Conservation (phyloP, 371 early-diverging fungal genomes). For the Blyttiomyces sp. region DNA sequence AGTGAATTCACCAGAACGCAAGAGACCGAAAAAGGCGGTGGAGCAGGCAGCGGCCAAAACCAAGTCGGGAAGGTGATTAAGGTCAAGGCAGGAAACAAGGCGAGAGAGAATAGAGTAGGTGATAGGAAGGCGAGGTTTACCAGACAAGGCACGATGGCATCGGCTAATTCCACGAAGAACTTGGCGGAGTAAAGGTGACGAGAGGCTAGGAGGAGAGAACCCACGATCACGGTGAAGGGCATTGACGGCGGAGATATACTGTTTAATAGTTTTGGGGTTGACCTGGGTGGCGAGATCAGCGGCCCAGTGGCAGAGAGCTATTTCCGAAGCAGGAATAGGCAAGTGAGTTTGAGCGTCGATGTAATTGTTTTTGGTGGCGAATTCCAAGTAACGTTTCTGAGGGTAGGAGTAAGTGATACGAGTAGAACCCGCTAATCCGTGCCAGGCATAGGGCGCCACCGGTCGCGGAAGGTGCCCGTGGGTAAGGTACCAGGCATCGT, state of each 20-base stretch:
- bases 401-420: constrained; percentile 2
- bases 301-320: constrained; percentile 1
- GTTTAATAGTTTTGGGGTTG: constrained; percentile 4
- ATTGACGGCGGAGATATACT: constrained; percentile 1
- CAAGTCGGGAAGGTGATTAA: not conserved
- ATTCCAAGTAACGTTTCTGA: constrained; percentile 1
- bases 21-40: not conserved
- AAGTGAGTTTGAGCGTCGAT: not conserved
- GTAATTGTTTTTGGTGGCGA: not conserved
- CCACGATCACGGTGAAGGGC: not conserved
- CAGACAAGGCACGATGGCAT: not conserved
- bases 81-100: not conserved
- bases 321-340: constrained; percentile 1
- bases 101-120: not conserved
- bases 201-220: not conserved
- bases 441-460: constrained; percentile 11
- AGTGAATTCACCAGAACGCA: constrained; percentile 3
- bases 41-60: not conserved
- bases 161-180: constrained; percentile 1
- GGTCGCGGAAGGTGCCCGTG: constrained; percentile 17
- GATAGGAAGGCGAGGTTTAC: not conserved
- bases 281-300: not conserved
- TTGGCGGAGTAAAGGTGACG: not conserved
- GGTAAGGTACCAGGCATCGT: not conserved
- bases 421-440: constrained; percentile 2